Evolutionary conservation across 768 basidiomycete genomes (phyloP).

Genomic region (Amanita rubescens): DNA sequence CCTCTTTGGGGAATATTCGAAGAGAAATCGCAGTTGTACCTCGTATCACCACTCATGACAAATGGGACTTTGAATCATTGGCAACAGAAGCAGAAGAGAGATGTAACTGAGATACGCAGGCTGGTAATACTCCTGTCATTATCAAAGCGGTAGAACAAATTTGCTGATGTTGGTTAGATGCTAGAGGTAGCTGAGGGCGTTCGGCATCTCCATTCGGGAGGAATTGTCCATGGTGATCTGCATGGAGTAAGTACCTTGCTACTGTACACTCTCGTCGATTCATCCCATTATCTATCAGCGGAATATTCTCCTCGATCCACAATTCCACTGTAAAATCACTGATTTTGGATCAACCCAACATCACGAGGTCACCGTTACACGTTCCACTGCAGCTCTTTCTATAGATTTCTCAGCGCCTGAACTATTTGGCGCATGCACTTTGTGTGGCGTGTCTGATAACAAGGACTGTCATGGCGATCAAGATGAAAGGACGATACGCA

Average conservation of each 20-base stretch:
- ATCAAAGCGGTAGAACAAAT: background rate
- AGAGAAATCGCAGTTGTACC: background rate
- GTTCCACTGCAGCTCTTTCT: background rate
- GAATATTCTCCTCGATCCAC: background rate
- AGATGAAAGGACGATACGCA: background rate
- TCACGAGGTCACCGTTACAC: background rate
- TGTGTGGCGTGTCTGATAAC: background rate
- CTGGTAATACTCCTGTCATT: background rate
- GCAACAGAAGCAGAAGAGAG: background rate
- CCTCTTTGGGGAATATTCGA: background rate
- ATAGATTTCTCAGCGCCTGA: background rate
- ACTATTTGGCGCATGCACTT: background rate
- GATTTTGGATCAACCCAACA: slow-evolving; percentile 2
- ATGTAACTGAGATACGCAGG: background rate
- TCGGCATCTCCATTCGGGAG: slow-evolving; percentile 1
- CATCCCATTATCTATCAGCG: background rate
- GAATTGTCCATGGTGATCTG: background rate
- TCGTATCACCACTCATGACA: background rate
- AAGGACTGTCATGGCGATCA: background rate
- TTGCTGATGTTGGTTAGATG: background rate
- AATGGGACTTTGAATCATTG: background rate
- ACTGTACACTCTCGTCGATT: background rate
- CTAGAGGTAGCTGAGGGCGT: slow-evolving; percentile 1
- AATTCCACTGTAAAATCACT: background rate
- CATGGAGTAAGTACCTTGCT: background rate